These are phyloP conservation scores for Gynochthodes officinalis DNA, from an alignment of 257 asterid genomes.

Conservation along the genomic window DNA sequence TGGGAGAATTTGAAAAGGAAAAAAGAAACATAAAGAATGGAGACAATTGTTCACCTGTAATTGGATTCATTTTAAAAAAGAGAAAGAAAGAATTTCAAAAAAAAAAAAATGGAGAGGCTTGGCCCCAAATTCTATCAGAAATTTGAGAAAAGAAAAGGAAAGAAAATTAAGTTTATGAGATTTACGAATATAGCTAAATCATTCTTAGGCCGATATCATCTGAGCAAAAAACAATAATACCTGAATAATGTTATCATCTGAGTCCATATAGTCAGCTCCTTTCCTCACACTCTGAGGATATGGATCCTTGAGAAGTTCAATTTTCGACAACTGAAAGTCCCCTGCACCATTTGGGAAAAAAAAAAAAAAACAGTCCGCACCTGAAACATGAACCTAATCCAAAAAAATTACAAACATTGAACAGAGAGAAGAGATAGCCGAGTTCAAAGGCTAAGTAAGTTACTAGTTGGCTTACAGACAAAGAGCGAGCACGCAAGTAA, in stretches of 20 bases:
- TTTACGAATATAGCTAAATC: background rate
- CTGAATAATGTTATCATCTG: slow-evolving; percentile 54
- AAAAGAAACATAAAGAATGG: background rate
- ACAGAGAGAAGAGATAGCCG: slow-evolving; percentile 17
- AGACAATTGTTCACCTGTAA: background rate
- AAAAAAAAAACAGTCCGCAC: too few relatives aligned
- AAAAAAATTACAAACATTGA: slow-evolving; percentile 32
- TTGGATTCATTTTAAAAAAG: background rate
- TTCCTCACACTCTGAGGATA: slow-evolving; percentile 62
- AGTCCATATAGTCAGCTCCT: slow-evolving; percentile 65
- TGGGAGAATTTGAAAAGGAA: background rate
- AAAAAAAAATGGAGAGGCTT: background rate
- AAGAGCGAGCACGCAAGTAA: slow-evolving; percentile 65
- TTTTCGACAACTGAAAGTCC: slow-evolving; percentile 78
- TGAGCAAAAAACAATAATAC: slow-evolving; percentile 26
- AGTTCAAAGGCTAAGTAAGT: slow-evolving; percentile 26
- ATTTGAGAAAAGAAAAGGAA: background rate
- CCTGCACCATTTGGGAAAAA: too few relatives aligned
- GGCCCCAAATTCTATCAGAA: background rate
- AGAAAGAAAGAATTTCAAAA: too few relatives aligned
- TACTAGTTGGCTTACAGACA: slow-evolving; percentile 95
- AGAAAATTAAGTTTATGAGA: background rate
- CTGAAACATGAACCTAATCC: slow-evolving; percentile 89
- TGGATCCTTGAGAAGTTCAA: slow-evolving; percentile 86
- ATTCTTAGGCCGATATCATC: background rate